These are phyloP conservation scores for Aspergillus versicolor DNA, from an alignment of 2,329 filamentous ascomycete species.

Conservation along the genomic window DNA sequence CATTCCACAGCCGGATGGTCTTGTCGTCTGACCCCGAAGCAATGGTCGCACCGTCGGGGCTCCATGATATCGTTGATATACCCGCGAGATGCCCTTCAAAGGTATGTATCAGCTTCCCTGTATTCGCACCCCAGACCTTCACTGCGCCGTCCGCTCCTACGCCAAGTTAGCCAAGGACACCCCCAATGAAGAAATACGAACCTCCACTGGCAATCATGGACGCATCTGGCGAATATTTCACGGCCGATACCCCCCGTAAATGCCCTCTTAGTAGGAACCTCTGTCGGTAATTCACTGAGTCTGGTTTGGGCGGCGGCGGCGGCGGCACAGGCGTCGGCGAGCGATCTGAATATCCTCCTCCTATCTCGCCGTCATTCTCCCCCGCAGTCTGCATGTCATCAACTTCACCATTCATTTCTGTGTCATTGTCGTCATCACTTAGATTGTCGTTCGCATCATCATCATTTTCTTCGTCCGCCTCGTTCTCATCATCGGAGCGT, in stretches of 20 bases:
- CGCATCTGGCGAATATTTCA: constrained; percentile 88
- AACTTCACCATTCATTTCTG: constrained; percentile 2
- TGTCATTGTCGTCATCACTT: constrained; percentile 3
- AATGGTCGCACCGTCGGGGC: constrained; percentile 80
- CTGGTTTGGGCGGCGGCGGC: constrained; percentile 50
- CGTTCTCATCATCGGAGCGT: constrained; percentile 12
- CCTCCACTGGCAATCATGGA: constrained; percentile 84
- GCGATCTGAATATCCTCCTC: constrained; percentile 26
- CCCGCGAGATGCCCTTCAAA: constrained; percentile 92
- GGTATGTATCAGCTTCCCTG: constrained; percentile 78
- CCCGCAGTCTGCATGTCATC: constrained; percentile 7
- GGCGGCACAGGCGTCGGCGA: constrained; percentile 38
- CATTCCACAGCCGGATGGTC: constrained; percentile 88
- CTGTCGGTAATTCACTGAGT: constrained; percentile 65
- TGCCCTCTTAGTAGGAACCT: constrained; percentile 75
- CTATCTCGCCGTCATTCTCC: constrained; percentile 18
- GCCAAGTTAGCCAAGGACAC: constrained; percentile 11
- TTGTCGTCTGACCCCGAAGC: constrained; percentile 96
- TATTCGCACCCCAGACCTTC: constrained; percentile 83
- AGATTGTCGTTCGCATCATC: neutral
- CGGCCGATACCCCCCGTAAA: constrained; percentile 73
- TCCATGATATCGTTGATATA: constrained; percentile 91
- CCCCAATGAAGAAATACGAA: constrained; percentile 32
- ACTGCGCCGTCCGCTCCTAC: constrained; percentile 79
- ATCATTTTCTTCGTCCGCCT: constrained; percentile 1